Conservation (phyloP, 176 grass and related monocot genomes). For the Luzula sylvatica region DNA sequence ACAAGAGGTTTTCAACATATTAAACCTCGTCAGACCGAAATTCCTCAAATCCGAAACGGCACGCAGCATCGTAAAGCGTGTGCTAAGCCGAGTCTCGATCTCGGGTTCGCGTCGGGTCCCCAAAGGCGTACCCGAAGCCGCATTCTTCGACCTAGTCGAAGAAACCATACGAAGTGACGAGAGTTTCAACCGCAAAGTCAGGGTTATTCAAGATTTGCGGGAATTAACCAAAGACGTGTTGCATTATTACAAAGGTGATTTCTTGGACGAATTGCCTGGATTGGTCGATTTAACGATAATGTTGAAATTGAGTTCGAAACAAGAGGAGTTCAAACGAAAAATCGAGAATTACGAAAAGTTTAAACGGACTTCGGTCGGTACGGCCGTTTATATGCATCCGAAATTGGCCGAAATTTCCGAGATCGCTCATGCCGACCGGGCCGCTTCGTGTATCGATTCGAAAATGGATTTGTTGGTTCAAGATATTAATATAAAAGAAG, state of each 20-base stretch:
- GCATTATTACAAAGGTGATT: slow-evolving; percentile 92
- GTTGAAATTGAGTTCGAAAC: slow-evolving; percentile 50
- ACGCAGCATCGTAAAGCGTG: slow-evolving; percentile 46
- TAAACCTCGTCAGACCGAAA: slow-evolving; percentile 88
- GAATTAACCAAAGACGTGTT: slow-evolving; percentile 86
- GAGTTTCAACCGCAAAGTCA: slow-evolving; percentile 67
- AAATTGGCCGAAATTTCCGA: slow-evolving; percentile 59
- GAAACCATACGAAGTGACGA: slow-evolving; percentile 53
- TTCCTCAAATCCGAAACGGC: slow-evolving; percentile 65
- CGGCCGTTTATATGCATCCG: slow-evolving; percentile 73
- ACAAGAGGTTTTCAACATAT: slow-evolving; percentile 71
- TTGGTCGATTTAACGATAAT: slow-evolving; percentile 74
- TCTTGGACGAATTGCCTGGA: slow-evolving; percentile 89
- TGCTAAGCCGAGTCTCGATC: slow-evolving; percentile 74
- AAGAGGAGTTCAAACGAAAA: slow-evolving; percentile 45
- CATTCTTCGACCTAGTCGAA: slow-evolving; percentile 60
- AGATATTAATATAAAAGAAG: slow-evolving; percentile 45
- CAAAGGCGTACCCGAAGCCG: slow-evolving; percentile 30
- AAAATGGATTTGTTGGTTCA: slow-evolving; percentile 47
- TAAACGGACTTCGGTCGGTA: slow-evolving; percentile 50
- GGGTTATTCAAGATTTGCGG: slow-evolving; percentile 74
- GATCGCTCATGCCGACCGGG: slow-evolving; percentile 46
- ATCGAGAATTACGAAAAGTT: slow-evolving; percentile 56
- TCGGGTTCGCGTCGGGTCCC: slow-evolving; percentile 28
- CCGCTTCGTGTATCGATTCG: slow-evolving; percentile 24